Conservation (phyloP, 176 grass and related monocot genomes). For the Leersia perrieri region DNA sequence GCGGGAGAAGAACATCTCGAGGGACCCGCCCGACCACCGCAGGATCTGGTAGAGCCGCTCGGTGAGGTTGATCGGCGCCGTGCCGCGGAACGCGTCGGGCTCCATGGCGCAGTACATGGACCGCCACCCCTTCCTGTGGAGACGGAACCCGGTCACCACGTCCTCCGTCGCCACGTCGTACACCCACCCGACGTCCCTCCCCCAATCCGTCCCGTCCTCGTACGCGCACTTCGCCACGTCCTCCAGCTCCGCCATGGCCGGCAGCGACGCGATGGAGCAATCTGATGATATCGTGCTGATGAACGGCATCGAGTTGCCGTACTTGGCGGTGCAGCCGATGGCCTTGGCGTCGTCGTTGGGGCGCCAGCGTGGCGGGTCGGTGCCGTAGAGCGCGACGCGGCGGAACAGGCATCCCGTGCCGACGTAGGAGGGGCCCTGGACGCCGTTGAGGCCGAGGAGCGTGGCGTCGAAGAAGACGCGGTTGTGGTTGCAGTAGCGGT, state of each 20-base stretch:
- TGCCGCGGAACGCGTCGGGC: not conserved
- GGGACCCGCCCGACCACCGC: not conserved
- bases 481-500: constrained; percentile 69
- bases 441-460: constrained; percentile 55
- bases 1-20: not conserved
- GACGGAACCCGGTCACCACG: constrained; percentile 15
- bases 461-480: constrained; percentile 67
- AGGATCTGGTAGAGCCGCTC: not conserved
- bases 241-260: not conserved
- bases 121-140: not conserved
- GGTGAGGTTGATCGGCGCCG: not conserved
- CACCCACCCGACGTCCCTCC: not conserved
- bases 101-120: constrained; percentile 10
- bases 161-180: constrained; percentile 2
- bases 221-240: not conserved
- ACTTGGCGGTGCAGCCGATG: not conserved
- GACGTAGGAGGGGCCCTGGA: constrained; percentile 29
- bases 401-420: constrained; percentile 20
- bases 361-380: not conserved
- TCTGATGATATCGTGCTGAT: not conserved
- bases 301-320: not conserved
- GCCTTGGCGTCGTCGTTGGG: not conserved
- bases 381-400: not conserved
- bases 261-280: not conserved
- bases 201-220: not conserved